phyloP scores from a whole-genome alignment of 192 early-diverging fungal species.

The Linnemannia hyalina region DNA sequence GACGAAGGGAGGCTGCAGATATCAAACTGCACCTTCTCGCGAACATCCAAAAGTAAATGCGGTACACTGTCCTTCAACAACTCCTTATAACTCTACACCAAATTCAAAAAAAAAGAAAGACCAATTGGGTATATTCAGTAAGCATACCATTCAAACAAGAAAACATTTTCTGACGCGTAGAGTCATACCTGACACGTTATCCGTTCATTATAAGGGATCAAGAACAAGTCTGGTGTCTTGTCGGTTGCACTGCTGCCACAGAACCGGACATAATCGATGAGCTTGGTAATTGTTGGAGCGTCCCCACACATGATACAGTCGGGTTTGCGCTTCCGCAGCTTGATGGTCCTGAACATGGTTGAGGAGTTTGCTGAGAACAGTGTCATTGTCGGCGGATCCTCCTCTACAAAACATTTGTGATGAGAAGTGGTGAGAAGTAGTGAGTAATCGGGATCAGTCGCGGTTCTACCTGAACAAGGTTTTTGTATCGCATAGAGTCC shows the following conservation, averaged over 20 bases:
- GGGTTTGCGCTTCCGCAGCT: conserved; percentile 75
- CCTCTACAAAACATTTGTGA: conserved; percentile 7
- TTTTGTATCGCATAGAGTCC: not conserved
- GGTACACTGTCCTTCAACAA: conserved; percentile 50
- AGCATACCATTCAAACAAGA: not conserved
- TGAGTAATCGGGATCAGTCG: not conserved
- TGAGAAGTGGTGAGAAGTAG: too few species aligned
- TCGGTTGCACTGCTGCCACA: conserved; percentile 87
- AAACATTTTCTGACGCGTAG: not conserved
- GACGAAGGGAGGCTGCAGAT: conserved; percentile 84
- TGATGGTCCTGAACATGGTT: conserved; percentile 85
- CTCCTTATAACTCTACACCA: conserved; percentile 61
- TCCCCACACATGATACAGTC: conserved; percentile 93
- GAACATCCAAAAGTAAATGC: conserved; percentile 91
- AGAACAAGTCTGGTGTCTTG: conserved; percentile 63
- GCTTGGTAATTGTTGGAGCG: conserved; percentile 78
- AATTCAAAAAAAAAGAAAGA: not conserved
- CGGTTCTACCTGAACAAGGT: not conserved
- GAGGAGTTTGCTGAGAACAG: conserved; percentile 81
- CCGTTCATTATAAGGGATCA: conserved; percentile 32
- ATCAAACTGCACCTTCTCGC: conserved; percentile 85
- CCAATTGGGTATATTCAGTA: not conserved
- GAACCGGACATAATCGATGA: conserved; percentile 95
- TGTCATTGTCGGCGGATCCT: conserved; percentile 75
- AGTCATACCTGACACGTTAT: conserved; percentile 34